Evolutionary conservation across 805 yeast genomes (phyloP), one percentile per base, ranked within the genome.

Genomic region (Candida easanensis): DNA sequence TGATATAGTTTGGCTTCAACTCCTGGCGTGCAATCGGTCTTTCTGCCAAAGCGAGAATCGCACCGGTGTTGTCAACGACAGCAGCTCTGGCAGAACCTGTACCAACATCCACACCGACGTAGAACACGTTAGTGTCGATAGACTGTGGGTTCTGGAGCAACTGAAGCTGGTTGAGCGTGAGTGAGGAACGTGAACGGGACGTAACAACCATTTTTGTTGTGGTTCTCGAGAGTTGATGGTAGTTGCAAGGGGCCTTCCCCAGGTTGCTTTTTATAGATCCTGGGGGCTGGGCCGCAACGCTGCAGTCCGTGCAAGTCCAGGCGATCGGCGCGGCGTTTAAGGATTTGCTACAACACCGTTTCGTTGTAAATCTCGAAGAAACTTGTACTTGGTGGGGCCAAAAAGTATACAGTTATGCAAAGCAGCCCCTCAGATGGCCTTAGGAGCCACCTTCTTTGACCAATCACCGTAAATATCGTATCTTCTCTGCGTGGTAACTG

Each of bases 11-110:
- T 22, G 87, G 77, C 64, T 82, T 79, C 64, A 87, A 63, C 66
- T 86, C 85, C 64, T 83, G 81, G 67, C 96, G 67, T 44, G 84
- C 76, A 49, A 86, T 86, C 22, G 89, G 85, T 45, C 89, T 75
- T 56, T 90, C 89, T 16, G 90, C 79, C 39, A 89, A 66, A 0
- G 88, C 84, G 38, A 88, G 66, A 41, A 93, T 89, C 34, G 84
- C 81, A 38, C 98, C 98, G 33, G 75, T 70, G 55, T 80, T 77
- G 62, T 90, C 93, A 50, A 91, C 87, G 14, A 93, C 70, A 56
- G 96, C 91, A 5, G 98, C 98, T 51, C 99, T 74, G 5, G 97
- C 97, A 2, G 96, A 86, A 14, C 98, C 99, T 0, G 98, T 90
- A n/a, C 99, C 99, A 20, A 93, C 95, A 60, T 88, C 96, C 7